Evolutionary conservation across 768 basidiomycete species (phyloP), one percentile per base, ranked within the genome.

Genomic region (Rhizopogon salebrosus): DNA sequence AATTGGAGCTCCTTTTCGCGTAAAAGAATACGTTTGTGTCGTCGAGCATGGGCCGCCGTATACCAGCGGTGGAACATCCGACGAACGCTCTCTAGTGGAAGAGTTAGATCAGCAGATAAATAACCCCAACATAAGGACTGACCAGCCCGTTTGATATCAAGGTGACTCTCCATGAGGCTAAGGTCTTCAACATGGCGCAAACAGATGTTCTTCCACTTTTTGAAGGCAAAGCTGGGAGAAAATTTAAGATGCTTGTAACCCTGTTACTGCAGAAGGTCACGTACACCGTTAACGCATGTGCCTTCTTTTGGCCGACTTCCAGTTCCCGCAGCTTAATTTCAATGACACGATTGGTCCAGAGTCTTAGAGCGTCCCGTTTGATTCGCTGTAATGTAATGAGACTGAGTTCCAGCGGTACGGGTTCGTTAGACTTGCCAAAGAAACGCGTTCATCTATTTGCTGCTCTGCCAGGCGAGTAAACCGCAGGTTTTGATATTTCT

Each of bases 161-260:
- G 79, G 66, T 90, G 89, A 62, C 88, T 92, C 62, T 90, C 85
- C 79, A 93, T 82, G n/a, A 94, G 77, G 58, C 82, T 85, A 3
- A 85, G 68, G 57, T 85, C 82, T 63, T 91, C 87, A 2, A 77
- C 76, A 62, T 89, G 88, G 23, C 83, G 80, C 35, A 74, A 68
- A 60, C 77, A 81, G 35, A 78, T 71, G 6, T 65, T 69, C 61
- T 80, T 84, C 90, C 91, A 93, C 68, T 84, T 87, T 42, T 67
- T 72, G 59, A 88, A 87, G 6, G 79, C 77, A 49, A 64, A 60
- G 35, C 86, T 91, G 56, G 9, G 14, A 27, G 52, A 41, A 45
- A 35, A 10, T 51, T 31, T 24, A 26, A 45, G n/a, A 23, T 38
- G 45, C 54, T 46, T 35, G 57, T 13, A 39, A 72, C 64, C 41